phyloP scores from a whole-genome alignment of 371 early-diverging fungal species.

The Zopfochytrium polystomum region DNA sequence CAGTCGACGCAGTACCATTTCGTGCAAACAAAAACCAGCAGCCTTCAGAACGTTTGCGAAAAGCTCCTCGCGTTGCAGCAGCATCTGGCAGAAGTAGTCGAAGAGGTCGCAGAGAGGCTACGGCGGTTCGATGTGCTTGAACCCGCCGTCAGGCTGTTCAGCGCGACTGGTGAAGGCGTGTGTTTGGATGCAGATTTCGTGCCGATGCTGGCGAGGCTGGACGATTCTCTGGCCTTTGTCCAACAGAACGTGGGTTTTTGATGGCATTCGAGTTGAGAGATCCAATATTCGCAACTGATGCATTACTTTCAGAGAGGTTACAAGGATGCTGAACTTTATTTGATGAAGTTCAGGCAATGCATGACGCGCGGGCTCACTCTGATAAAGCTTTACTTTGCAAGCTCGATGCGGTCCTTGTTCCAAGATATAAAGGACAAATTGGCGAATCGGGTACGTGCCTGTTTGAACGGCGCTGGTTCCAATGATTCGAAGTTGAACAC shows the following conservation, averaged over 20 bases:
- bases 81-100: constrained; percentile 61
- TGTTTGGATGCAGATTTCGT: constrained; percentile 73
- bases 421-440: constrained; percentile 55
- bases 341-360: constrained; percentile 86
- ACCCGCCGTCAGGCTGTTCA: constrained; percentile 67
- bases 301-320: constrained; percentile 58
- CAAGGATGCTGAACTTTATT: constrained; percentile 82
- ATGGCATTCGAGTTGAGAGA: background rate
- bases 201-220: constrained; percentile 70
- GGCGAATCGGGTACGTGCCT: constrained; percentile 35
- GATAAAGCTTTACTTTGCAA: constrained; percentile 82
- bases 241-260: constrained; percentile 58
- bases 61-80: constrained; percentile 68
- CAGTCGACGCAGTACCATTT: constrained; percentile 67
- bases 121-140: constrained; percentile 79
- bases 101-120: constrained; percentile 61
- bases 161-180: constrained; percentile 71
- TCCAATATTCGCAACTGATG: background rate
- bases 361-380: constrained; percentile 84
- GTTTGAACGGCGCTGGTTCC: background rate
- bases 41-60: constrained; percentile 76
- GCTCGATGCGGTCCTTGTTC: constrained; percentile 60
- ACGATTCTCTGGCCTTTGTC: constrained; percentile 78
- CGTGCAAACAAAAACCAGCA: constrained; percentile 70
- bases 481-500: background rate